Conservation (phyloP, 179 eudicot species). For the Heliamphora pulchella region DNA sequence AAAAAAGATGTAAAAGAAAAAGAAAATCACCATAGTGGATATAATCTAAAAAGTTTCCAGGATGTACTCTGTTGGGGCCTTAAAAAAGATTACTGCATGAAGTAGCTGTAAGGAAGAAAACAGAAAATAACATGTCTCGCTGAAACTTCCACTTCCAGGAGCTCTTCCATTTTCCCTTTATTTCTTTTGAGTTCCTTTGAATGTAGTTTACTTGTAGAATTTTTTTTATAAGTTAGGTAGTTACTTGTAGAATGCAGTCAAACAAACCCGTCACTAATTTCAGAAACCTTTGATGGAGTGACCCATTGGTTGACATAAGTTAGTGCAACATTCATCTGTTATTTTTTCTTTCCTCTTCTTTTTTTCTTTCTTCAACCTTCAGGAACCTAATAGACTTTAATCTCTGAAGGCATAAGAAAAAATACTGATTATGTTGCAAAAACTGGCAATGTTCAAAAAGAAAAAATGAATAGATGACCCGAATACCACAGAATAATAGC, state of each 20-base stretch:
- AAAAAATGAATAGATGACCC: no score
- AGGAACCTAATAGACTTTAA: no score
- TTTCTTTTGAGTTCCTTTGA: background rate
- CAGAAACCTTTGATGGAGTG: no score
- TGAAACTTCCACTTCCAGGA: background rate
- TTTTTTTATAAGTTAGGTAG: no score
- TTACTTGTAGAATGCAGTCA: background rate
- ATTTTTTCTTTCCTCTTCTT: no score
- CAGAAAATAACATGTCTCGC: background rate
- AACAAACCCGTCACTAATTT: background rate
- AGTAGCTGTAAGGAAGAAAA: background rate
- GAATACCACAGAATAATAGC: no score
- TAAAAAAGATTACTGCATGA: background rate
- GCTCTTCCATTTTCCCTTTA: background rate
- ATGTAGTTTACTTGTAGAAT: background rate
- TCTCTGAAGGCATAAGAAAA: no score
- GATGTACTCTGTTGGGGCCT: background rate
- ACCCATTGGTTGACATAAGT: no score
- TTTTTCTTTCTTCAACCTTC: no score
- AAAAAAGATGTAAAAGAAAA: background rate
- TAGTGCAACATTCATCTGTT: no score
- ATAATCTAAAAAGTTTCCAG: background rate
- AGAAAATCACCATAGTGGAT: background rate
- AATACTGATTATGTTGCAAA: no score
- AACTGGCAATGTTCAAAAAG: no score